Base-by-base conservation (phyloP, 768 basidiomycete species). In the Mycena leptocephala region DNA sequence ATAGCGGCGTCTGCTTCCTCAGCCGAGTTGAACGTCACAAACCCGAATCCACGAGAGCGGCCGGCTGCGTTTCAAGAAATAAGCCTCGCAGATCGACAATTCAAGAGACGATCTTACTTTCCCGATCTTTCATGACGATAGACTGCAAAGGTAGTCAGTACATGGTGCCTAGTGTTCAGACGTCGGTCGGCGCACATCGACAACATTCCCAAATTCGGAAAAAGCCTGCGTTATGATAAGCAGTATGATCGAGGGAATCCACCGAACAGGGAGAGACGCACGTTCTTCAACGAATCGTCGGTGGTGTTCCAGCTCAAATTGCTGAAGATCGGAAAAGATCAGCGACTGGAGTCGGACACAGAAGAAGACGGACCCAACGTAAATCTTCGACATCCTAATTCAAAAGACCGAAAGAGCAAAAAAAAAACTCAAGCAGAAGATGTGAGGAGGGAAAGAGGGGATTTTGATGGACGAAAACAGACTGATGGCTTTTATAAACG, bases 321-420 rank as follows among this genome's bases (percentile, higher is more conserved):
- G 65, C 61, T 64, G 76, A 53, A 67, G 74, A 80, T 71, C 76
- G 41, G 70, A 72, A 77, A 80, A 78, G 79, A 79, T 80, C 79
- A 80, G 78, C 53, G 58, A 72, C 41, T 59, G 70, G 58, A 30
- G 67, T 33, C 55, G 68, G 68, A 53, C 67, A 32, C 67, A 64
- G 22, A 22, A 39, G 20, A 61, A 35, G 62, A 76, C 74, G 3
- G 1, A 76, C 74, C 74, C 74, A 37, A 76, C 74, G 32, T 76
- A 76, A 43, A 70, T 32, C 74, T 76, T 76, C 35, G 74, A 75
- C 74, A 75, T 75, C 72, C 55, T 56, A 59, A 67, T 32, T 26
- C 43, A 67, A 67, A 67, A 65, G 35, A 67, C 56, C 70, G 61
- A 64, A 71, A 55, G 70, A 72, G 66, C 53, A 41, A 61, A 62